Conservation (phyloP, 352 stramenopile genomes). For the Aphanomyces astaci region DNA sequence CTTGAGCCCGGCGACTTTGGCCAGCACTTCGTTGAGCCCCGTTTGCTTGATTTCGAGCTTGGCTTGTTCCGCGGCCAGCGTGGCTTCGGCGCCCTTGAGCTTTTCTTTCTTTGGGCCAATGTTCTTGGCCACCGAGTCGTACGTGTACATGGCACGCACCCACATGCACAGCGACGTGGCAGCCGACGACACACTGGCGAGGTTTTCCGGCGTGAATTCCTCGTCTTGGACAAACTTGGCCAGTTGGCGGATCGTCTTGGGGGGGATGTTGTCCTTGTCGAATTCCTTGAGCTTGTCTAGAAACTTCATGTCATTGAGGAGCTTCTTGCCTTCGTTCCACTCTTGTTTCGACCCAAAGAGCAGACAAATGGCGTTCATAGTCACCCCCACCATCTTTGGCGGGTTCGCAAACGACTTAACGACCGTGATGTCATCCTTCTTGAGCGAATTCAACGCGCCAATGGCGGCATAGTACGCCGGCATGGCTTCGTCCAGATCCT, state of each 20-base stretch:
- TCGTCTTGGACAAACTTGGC: conserved; percentile 84
- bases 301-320: conserved; percentile 90
- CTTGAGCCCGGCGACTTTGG: conserved; percentile 85
- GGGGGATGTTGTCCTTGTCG: conserved; percentile 83
- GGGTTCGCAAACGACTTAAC: conserved; percentile 90
- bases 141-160: conserved; percentile 90
- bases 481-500: conserved; percentile 89
- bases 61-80: conserved; percentile 76
- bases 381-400: conserved; percentile 80
- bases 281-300: conserved; percentile 82
- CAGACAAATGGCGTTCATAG: conserved; percentile 89
- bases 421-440: conserved; percentile 90
- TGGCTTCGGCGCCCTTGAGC: conserved; percentile 78
- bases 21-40: conserved; percentile 64
- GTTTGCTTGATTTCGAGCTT: conserved; percentile 85
- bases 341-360: conserved; percentile 83
- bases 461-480: conserved; percentile 88
- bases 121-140: conserved; percentile 90
- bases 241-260: conserved; percentile 84
- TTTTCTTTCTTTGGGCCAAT: conserved; percentile 91
- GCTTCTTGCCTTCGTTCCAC: conserved; percentile 88
- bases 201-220: conserved; percentile 88
- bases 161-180: conserved; percentile 92
- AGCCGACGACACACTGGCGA: conserved; percentile 82
- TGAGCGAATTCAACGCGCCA: conserved; percentile 83